Evolutionary conservation across 2,329 filamentous ascomycete species (phyloP), one percentile per base, ranked within the genome.

Genomic region (Madurella mycetomatis): DNA sequence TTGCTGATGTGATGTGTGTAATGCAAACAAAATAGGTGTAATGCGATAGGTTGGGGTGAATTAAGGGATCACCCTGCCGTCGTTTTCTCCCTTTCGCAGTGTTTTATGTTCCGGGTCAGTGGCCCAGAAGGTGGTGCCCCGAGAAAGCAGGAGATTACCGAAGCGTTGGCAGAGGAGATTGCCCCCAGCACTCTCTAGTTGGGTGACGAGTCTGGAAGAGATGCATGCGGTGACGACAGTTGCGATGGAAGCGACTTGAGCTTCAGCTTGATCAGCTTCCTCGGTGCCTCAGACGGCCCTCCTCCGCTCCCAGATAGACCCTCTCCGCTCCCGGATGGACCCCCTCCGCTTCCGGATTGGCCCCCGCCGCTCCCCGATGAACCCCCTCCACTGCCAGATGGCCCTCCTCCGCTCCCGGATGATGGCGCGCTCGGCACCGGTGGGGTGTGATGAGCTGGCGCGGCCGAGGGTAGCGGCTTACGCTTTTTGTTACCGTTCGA

Each of bases 251-350:
- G 13, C 4, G 4, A 3, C 47, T 62, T 62, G 25, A 64, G 9
- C 55, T 65, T 65, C 1, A 65, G 49, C 51, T 63, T 64, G 49
- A 64, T 62, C 18, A 62, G 32, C 47, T 59, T 60, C 53, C 53
- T 57, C 32, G 48, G 42, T 12, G 55, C 53, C 32, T 54, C 45
- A 2, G 47, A 16, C 32, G 49, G 16, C n/a, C 41, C 44, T 18
- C 13, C 45, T 13, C 19, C n/a, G 17, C 37, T 19, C 9, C 41
- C 45, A 7, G 25, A 19, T 31, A 32, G 31, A 32, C 40, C 5
- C 41, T 34, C 8, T n/a, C 11, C 2, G 5, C 25, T 25, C 25
- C 25, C 25, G 25, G 47, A 16, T 34, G 49, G 19, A 13, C 41
- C 44, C n/a, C 13, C 45, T 13, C 19, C 8, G 16, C n/a, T 30